Evolutionary conservation across 805 yeast genomes (phyloP), one percentile per base, ranked within the genome.

Genomic region (Saccharomycopsis fibuligera): DNA sequence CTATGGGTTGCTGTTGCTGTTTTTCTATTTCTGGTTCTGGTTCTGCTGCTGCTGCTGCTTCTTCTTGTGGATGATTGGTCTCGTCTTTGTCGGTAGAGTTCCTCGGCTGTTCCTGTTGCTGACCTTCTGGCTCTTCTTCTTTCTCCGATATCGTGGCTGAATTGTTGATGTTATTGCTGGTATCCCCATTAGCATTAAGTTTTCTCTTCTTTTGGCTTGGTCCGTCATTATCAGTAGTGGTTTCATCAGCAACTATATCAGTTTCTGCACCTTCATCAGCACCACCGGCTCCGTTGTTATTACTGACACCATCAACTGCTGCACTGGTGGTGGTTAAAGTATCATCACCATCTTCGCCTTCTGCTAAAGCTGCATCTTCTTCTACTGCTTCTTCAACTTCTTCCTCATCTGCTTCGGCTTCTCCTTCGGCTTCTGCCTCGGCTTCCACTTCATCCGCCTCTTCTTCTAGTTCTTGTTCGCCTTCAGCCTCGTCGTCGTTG

Each of bases 401-500:
- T 4, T 57, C 62, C 12, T 57, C 65, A 1, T 56, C 70, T 9
- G 59, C 66, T 5, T 58, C 65, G 12, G 57, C 64, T 22, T 57
- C 64, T 4, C 58, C 66, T 21, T 58, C 71, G 8, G 56, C 65
- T 2, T 56, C 69, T 35, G 56, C 66, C n/a, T 61, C 71, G 17
- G 62, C 69, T 2, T 64, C 75, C 6, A 66, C 75, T 5, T 65
- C 74, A 4, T 64, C 72, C 8, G 62, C 69, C 6, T 60, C 71
- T 19, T 62, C 72, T 0, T 60, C 74, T 4, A 59, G 74, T 2
- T 60, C 75, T 1, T 58, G 70, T 5, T 59, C 69, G 1, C 64
- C 78, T 22, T 61, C 74, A 4, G 62, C 78, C 2, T 59, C 73
- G 3, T 65, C 76, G 12, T 61, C 74, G 0, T 60, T 68, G 1